Base-by-base conservation (phyloP, 1,139 yeast genomes). In the Magnusiomyces sp. region DNA sequence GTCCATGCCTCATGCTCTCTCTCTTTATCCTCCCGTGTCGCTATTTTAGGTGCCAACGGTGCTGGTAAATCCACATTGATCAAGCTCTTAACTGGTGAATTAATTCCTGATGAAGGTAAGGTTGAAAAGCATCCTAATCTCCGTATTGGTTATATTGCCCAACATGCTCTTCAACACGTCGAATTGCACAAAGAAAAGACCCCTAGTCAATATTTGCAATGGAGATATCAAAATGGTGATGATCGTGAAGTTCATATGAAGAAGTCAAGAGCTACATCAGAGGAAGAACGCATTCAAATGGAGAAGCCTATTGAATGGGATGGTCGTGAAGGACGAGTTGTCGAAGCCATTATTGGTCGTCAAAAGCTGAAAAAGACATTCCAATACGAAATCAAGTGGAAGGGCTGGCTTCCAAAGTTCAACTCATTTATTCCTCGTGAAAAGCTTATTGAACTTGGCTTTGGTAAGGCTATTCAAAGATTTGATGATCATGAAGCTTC, bases 401-500 rank as follows among this genome's bases (percentile, higher is more conserved):
- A 82, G 65, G 80, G 71, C 61, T 89, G 92, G 89, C 75, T 87
- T 66, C 97, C 97, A 55, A 89, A 83, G 70, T 88, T 82, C 71
- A 92, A 92, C 72, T 80, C 95, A 40, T 88, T 95, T 94, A 87
- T 92, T 65, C 80, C 96, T 41, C 83, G 84, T 62, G 98, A 92
- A 55, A 72, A 74, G 23, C 75, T 92, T 58, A 63, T 86, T 45
- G 89, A 81, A 61, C 77, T 84, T 55, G 97, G 97, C 5, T 92
- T 90, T 65, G 83, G 76, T 55, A 89, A 89, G 70, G 75, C 92
- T 58, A 82, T 90, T 50, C 97, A 88, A 70, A 86, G 84, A 65
- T 92, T 92, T 64, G 98, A 92, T 71, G 98, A 92, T 70, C 97
- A 89, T 68, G 97, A 92, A 71, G 95, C 98, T 46, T 88, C 97